Evolutionary conservation across 1,139 yeast species (phyloP), one percentile per base, ranked within the genome.

Genomic region (Debaryomyces nepalensis): DNA sequence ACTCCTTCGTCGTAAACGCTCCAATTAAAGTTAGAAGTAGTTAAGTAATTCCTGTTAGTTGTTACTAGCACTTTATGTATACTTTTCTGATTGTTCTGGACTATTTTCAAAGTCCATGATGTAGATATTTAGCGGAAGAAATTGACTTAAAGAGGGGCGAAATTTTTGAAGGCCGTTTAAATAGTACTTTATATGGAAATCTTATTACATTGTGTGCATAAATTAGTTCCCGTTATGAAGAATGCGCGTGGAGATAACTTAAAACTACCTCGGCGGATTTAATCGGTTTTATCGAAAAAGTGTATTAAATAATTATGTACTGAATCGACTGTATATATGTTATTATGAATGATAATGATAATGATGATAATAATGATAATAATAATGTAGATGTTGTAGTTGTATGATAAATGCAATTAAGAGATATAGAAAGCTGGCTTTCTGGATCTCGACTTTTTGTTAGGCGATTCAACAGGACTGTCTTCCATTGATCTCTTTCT

Each of bases 401-500:
- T 29, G 21, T 16, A 11, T 24, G 29, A 26, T 15, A 7, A 15
- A 34, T 34, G 37, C 37, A 34, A 18, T 19, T 39, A 47, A 16
- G 54, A 52, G 34, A 55, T 54, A 48, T 39, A 55, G 41, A 56
- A 56, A 42, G 50, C 43, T n/a, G 57, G 49, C 26, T 47, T 49
- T 26, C 42, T 40, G 22, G 59, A 50, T 43, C 59, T 63, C 9
- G 59, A 50, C 38, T 64, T 54, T 44, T 63, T 63, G 31, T 61
- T 45, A 22, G 52, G 49, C 26, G 41, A 37, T 15, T 39, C 39
- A 12, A 12, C 34, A 26, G 29, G 11, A 15, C 15, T 19, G 16
- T 37, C 40, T 5, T 29, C 19, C 43, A 33, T 15, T 45, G 51
- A 29, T 43, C 50, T 47, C 12, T 42, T 42, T 29, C 39, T 51